These are phyloP conservation scores for Colletotrichum liaoningense DNA, from an alignment of 2,329 filamentous ascomycete genomes.

Conservation along the genomic window DNA sequence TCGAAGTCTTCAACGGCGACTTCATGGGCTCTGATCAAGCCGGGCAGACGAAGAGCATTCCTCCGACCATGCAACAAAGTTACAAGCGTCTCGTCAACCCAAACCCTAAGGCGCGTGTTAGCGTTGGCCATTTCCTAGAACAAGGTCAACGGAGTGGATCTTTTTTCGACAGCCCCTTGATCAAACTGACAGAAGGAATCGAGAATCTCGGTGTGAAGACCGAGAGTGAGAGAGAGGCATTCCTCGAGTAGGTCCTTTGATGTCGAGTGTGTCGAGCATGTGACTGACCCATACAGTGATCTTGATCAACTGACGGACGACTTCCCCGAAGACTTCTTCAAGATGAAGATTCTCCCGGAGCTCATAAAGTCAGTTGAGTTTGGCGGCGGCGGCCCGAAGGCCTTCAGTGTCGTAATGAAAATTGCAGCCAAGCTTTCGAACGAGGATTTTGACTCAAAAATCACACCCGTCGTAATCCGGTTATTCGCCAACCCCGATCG, in stretches of 20 bases:
- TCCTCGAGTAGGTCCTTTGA: conserved; percentile 70
- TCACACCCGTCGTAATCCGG: conserved; percentile 88
- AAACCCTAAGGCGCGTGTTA: conserved; percentile 90
- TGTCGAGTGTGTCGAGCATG: not conserved
- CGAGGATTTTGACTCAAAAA: conserved; percentile 87
- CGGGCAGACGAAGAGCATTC: conserved; percentile 86
- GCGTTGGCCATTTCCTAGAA: conserved; percentile 86
- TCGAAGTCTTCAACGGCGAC: conserved; percentile 90
- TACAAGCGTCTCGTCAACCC: conserved; percentile 91
- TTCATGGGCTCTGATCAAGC: conserved; percentile 83
- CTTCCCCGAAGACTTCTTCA: conserved; percentile 98
- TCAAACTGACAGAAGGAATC: conserved; percentile 91
- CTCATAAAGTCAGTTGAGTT: conserved; percentile 99
- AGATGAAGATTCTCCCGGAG: conserved; percentile 95
- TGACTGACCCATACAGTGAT: conserved; percentile 63
- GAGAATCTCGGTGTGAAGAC: conserved; percentile 92
- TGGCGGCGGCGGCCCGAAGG: conserved; percentile 92
- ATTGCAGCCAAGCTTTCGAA: conserved; percentile 87
- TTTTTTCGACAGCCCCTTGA: conserved; percentile 94
- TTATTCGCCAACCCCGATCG: conserved; percentile 92
- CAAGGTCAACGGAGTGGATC: conserved; percentile 84
- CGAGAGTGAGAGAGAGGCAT: conserved; percentile 84
- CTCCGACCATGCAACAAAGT: conserved; percentile 87
- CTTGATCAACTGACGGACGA: conserved; percentile 90
- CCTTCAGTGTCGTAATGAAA: conserved; percentile 88